Base-by-base conservation (phyloP, 495 filamentous ascomycete species). In the Penicillium cosmopolitanum region DNA sequence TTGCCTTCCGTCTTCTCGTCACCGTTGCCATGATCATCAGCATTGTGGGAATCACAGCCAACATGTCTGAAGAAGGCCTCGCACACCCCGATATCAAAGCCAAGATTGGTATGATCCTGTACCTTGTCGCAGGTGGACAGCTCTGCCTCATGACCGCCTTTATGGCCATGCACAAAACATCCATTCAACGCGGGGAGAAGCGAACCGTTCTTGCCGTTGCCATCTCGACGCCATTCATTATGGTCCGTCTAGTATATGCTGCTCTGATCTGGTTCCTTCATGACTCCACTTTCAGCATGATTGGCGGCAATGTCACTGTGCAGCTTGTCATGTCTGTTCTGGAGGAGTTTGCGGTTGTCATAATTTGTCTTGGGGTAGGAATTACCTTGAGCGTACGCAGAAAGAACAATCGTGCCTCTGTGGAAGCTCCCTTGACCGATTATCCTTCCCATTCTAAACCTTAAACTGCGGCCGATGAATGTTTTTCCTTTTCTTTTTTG, bases 161-260 rank as follows among this genome's bases (percentile, higher is more conserved):
- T 13, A 15, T 72, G 1, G 33, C 34, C 50, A 7, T 51, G 4
- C 68, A 38, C 6, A 54, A 51, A 42, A 34, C 13, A 6, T 52
- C 55, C n/a, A 59, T 70, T 15, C 62, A 68, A 58, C 56, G 57
- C 1, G 69, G 70, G 35, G 78, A 80, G 60, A 66, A 72, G 36
- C 66, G 74, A 11, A 56, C 74, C 19, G 33, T 79, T 12, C 40
- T 72, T 10, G 78, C 74, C 4, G 71, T 78, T 19, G 65, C 61
- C 1, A 33, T 76, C 16, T 67, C 70, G 2, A 57, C 69, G 2
- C 74, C 74, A 3, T 70, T 81, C 53, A 62, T 81, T 25, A 57
- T 78, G n/a, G 65, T 80, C 19, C 71, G 78, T 12, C 47, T 80
- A 1, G 52, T 79, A 36, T 81, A 81, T 58, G 63, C 66, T 8